phyloP scores from a whole-genome alignment of 345 rosid genomes.

The Hirschfeldia incana region DNA sequence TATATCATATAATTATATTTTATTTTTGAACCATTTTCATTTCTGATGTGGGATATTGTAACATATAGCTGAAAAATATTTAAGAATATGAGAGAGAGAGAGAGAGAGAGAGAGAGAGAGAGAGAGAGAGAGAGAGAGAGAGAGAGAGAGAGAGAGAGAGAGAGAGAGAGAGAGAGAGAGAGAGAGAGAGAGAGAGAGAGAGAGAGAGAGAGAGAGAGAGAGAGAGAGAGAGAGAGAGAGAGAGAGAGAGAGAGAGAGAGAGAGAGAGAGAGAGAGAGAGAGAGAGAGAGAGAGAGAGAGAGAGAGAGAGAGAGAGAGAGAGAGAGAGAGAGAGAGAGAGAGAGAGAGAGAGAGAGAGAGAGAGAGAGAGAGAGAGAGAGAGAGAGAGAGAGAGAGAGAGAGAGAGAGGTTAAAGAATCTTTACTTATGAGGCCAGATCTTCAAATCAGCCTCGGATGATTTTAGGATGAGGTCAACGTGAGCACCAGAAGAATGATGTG shows the following conservation, averaged over 20 bases:
- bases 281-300: not conserved
- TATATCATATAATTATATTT: not conserved
- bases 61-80: not conserved
- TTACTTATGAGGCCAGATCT: conserved; percentile 89
- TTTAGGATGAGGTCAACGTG: conserved; percentile 69
- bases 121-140: too few species aligned
- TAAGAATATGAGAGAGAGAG: not conserved
- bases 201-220: too few species aligned
- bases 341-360: not conserved
- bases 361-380: not conserved
- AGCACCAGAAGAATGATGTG: conserved; percentile 47
- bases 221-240: too few species aligned
- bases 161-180: too few species aligned
- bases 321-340: not conserved
- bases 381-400: too few species aligned
- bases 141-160: too few species aligned
- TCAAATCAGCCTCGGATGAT: conserved; percentile 63
- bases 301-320: not conserved
- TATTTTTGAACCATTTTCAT: not conserved
- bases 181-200: too few species aligned
- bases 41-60: not conserved
- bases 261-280: too few species aligned
- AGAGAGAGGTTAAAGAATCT: conserved; percentile 6
- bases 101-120: too few species aligned
- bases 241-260: not conserved